Base-by-base conservation (phyloP, 805 yeast species). In the Metschnikowia chrysomelidarum region DNA sequence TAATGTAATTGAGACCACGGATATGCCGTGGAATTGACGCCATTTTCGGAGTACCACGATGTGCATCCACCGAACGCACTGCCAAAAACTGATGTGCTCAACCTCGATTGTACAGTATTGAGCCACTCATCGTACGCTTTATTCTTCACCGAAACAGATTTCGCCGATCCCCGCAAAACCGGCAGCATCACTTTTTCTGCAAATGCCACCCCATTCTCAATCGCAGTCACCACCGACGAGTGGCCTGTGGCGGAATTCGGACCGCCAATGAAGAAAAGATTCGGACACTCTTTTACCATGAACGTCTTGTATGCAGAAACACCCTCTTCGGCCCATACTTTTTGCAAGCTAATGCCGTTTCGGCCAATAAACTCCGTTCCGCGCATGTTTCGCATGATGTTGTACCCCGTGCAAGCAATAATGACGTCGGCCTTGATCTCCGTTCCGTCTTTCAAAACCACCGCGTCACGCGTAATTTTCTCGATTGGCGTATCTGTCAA, bases 191-290 rank as follows among this genome's bases (percentile, higher is more conserved):
- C 50, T 19, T 49, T 49, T 4, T 38, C 32, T 26, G 55, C 49
- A 30, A 50, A 60, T 4, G 43, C 40, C 30, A 58, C 48, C 4
- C 54, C 57, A 43, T 61, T 63, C 44, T 66, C 70, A 38, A 60
- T 54, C 11, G 68, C 66, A 37, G 58, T 44, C 5, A 66, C 64
- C 33, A 63, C 70, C 4, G 70, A 64, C 0, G 67, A 56, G 39
- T 66, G 71, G 9, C 72, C 72, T 11, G 71, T 62, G 26, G 67
- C 67, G 2, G 67, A 53, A 38, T 66, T 66, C 20, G 72, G 71
- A 6, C 72, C 72, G 2, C 54, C 66, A 37, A 65, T 48, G 12
- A 57, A 14, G 36, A 64, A 60, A 9, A 57, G 35, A 32, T 66
- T 66, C 14, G 72, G 72, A 27, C 53, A 48, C 19, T 62, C 53